phyloP scores from a whole-genome alignment of 257 asterid species.

The Striga asiatica region DNA sequence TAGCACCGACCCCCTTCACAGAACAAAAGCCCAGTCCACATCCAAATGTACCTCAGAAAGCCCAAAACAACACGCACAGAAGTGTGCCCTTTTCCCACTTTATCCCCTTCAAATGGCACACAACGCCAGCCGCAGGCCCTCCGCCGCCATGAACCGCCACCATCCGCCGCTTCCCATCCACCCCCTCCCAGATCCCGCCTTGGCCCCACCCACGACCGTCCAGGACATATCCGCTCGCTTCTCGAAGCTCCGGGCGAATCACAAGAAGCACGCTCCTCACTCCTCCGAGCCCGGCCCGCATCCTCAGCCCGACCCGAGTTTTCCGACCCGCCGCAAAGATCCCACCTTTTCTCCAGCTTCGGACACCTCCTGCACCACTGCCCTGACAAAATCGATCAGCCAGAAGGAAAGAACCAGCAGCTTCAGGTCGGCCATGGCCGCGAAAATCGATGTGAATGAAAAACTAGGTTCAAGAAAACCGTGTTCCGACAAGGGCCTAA shows the following conservation, averaged over 20 bases:
- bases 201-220: constrained; percentile 36
- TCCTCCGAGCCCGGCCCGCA: constrained; percentile 22
- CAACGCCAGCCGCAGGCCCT: constrained; percentile 25
- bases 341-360: constrained; percentile 13
- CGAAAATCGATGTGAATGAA: constrained; percentile 32
- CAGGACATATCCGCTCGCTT: constrained; percentile 66
- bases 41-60: too few relatives aligned
- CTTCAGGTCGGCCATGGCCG: constrained; percentile 10
- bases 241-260: constrained; percentile 48
- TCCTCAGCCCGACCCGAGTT: constrained; percentile 21
- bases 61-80: constrained; percentile 12
- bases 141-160: constrained; percentile 27
- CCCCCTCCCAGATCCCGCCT: constrained; percentile 55
- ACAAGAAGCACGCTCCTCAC: constrained; percentile 40
- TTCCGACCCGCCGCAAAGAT: constrained; percentile 21
- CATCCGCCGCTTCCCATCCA: constrained; percentile 26
- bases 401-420: constrained; percentile 17
- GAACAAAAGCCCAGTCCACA: constrained; percentile 18
- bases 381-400: constrained; percentile 64
- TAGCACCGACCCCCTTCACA: constrained; percentile 24
- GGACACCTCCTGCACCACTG: constrained; percentile 38
- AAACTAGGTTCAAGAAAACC: constrained; percentile 29
- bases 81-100: constrained; percentile 6
- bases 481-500: constrained; percentile 12
- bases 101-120: constrained; percentile 19